Base-by-base conservation (phyloP, 768 basidiomycete genomes). In the Leccinum rimulosum region DNA sequence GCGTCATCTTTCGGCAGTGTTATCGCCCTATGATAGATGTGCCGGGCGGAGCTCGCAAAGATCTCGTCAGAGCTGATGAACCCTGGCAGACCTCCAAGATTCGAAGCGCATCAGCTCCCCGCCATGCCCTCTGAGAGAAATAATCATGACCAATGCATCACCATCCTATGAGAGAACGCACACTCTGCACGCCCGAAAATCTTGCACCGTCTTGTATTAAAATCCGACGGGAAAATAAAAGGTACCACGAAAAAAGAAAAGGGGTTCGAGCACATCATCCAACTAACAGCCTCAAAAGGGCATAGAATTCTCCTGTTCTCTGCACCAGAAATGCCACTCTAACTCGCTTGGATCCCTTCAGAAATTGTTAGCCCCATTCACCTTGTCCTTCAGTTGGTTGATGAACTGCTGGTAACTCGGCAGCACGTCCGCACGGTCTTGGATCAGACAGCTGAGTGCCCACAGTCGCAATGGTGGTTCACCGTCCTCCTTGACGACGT, bases 391-490 rank as follows among this genome's bases (percentile, higher is more conserved):
- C 66, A 98, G 74, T 61, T 90, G 86, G 33, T 83, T 84, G 66
- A 97, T 84, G 75, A 93, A 98, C 73, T 98, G 96, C 68, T 94
- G 90, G 75, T 98, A 99, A 72, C 95, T 97, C 52, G 95, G 95
- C 69, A 93, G 79, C 60, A 92, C 87, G 73, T 99, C 97, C 67
- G 93, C 88, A 58, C 97, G 88, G 74, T 98, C 97, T 76, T 98
- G 96, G 65, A 98, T 89, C 64, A 99, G 84, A 67, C 85, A 84
- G 69, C 92, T 94, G 61, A 99, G 81, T 1, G 96, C 97, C 97
- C 97, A 99, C 59, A 95, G 82, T 61, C 95, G 82, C 68, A 99
- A 79, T 49, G 95, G 89, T 6, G 94, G 91, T 74, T 99, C 97
- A 60, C 95, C 96, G 65, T 99, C 97, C 72, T 98, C 95, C 76